phyloP scores from a whole-genome alignment of 140 eudicot species.

The Flaveria floridana region DNA sequence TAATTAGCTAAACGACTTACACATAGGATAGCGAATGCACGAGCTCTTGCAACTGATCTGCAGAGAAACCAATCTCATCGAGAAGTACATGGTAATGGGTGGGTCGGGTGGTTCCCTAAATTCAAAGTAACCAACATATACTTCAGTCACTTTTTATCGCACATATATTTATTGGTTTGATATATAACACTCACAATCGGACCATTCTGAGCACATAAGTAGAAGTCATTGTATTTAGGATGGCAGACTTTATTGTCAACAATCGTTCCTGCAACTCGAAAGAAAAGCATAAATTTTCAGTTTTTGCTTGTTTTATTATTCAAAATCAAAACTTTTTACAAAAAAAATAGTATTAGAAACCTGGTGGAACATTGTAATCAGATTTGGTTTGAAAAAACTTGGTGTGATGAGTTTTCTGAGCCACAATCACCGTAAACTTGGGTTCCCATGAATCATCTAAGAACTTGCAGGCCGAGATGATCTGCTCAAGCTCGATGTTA shows the following conservation, averaged over 20 bases:
- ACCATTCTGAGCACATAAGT: conserved; percentile 52
- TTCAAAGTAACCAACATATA: neutral
- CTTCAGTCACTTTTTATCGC: neutral
- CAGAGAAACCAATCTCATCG: conserved; percentile 58
- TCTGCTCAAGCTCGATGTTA: conserved; percentile 63
- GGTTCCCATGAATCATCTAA: conserved; percentile 64
- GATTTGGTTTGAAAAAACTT: conserved; percentile 54
- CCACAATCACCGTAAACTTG: conserved; percentile 63
- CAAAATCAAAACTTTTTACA: neutral
- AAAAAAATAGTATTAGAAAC: conserved; percentile 9
- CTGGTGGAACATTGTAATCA: conserved; percentile 64
- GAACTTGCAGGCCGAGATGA: conserved; percentile 63
- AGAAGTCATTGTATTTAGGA: conserved; percentile 50
- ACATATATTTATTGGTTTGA: neutral
- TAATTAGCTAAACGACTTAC: conserved; percentile 42
- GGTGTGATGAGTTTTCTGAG: conserved; percentile 77
- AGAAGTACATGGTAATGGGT: conserved; percentile 60
- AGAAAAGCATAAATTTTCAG: neutral
- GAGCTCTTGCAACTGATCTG: conserved; percentile 58
- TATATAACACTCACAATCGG: conserved; percentile 43
- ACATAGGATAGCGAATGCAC: conserved; percentile 60
- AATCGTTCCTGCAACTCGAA: conserved; percentile 49
- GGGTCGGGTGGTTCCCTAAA: conserved; percentile 65
- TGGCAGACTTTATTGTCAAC: conserved; percentile 53
- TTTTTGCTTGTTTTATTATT: neutral